These are phyloP conservation scores for Septoria linicola DNA, from an alignment of 2,329 filamentous ascomycete species.

Conservation along the genomic window DNA sequence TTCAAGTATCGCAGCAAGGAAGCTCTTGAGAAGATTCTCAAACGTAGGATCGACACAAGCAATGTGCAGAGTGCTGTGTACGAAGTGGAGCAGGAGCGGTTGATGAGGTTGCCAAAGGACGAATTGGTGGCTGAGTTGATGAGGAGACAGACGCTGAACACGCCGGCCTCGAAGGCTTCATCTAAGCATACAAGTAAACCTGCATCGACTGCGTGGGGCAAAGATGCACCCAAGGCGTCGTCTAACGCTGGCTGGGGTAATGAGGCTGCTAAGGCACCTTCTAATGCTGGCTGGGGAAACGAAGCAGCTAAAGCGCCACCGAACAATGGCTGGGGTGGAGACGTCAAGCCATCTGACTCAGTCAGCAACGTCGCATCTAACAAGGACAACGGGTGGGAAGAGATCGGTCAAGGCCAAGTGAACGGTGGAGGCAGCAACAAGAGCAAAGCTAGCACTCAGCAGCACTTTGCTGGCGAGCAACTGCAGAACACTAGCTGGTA, in stretches of 20 bases:
- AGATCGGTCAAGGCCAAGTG: constrained; percentile 13
- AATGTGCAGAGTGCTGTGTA: constrained; percentile 25
- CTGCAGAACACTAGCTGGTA: constrained; percentile 13
- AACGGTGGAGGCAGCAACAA: background rate
- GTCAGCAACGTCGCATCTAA: constrained; percentile 9
- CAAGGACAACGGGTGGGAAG: constrained; percentile 6
- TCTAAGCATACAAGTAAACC: constrained; percentile 6
- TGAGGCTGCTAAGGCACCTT: constrained; percentile 7
- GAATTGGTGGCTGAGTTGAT: constrained; percentile 34
- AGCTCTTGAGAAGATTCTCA: constrained; percentile 40
- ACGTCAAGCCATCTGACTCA: constrained; percentile 19
- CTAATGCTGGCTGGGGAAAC: too few relatives aligned
- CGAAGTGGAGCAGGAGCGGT: constrained; percentile 25
- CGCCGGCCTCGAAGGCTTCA: constrained; percentile 3
- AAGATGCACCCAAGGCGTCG: background rate
- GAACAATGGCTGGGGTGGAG: constrained; percentile 5
- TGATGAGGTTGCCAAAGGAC: constrained; percentile 36
- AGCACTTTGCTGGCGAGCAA: constrained; percentile 7
- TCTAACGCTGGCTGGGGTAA: too few relatives aligned
- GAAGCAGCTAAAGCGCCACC: background rate
- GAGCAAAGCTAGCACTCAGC: background rate
- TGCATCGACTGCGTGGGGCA: background rate
- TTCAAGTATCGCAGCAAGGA: constrained; percentile 47
- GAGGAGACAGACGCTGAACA: constrained; percentile 15
- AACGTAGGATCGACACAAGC: constrained; percentile 28